Evolutionary conservation across 306 rosid species (phyloP), one percentile per base, ranked within the genome.

Genomic region (Comarum palustre): DNA sequence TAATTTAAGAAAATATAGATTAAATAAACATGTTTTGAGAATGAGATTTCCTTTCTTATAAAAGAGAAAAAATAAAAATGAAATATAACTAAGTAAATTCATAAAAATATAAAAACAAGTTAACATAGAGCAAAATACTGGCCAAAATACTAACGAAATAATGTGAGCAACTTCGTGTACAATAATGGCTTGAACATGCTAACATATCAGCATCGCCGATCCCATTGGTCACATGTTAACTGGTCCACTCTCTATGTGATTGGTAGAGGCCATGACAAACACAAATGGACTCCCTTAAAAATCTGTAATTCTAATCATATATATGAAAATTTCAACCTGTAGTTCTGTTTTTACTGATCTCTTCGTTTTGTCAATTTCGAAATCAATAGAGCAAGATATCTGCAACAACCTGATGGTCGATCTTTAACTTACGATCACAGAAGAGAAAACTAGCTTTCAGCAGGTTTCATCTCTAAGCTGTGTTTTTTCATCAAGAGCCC

Each of bases 131-230:
- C n/a, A n/a, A n/a, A n/a, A n/a, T n/a, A n/a, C n/a, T n/a, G n/a
- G n/a, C n/a, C n/a, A n/a, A n/a, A n/a, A n/a, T n/a, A n/a, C n/a
- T n/a, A n/a, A n/a, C n/a, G n/a, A n/a, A n/a, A n/a, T n/a, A n/a
- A 52, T 52, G 64, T 16, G 65, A 71, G 63, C 74, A 52, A 71
- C 51, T 51, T 57, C 31, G 45, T 69, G 45, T 48, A 17, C 67
- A 72, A 72, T 72, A 55, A 57, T 57, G 57, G 75, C 0, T 11
- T 25, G 75, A 72, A 72, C 75, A 57, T 71, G 66, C 27, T 71
- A 22, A 38, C 1, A 71, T 39, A 54, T 72, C 54, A 72, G 67
- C 75, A 57, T 72, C 75, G 59, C 42, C 11, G 66, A 57, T 41
- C 17, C 67, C 22, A 58, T 72, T 29, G 2, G n/a, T 41, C 67